These are phyloP conservation scores for Aureoboletus auriporus DNA, from an alignment of 768 basidiomycete species.

Conservation along the genomic window DNA sequence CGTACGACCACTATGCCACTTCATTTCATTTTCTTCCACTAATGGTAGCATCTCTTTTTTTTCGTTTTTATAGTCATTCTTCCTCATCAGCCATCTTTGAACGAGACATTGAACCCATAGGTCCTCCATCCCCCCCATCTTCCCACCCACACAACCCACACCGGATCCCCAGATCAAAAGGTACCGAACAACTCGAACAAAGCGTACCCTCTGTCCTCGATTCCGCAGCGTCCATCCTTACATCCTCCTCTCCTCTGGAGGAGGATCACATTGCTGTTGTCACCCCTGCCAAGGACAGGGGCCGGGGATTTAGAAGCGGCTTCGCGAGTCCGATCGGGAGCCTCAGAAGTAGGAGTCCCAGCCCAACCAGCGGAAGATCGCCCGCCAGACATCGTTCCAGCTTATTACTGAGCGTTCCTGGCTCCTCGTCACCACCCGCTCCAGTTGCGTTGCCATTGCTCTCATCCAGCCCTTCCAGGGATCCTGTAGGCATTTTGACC, in stretches of 20 bases:
- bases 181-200: constrained; percentile 70
- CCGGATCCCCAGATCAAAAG: constrained; percentile 66
- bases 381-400: constrained; percentile 37
- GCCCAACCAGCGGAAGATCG: constrained; percentile 44
- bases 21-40: background rate
- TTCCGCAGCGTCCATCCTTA: constrained; percentile 71
- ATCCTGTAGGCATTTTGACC: constrained; percentile 15
- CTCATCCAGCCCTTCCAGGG: constrained; percentile 26
- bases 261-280: constrained; percentile 61
- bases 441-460: constrained; percentile 21
- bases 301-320: constrained; percentile 41
- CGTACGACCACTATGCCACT: constrained; percentile 42
- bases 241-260: constrained; percentile 41
- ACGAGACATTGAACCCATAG: constrained; percentile 75
- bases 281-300: constrained; percentile 43
- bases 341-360: constrained; percentile 63
- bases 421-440: constrained; percentile 22
- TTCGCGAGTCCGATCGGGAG: constrained; percentile 63
- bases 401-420: constrained; percentile 48
- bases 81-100: constrained; percentile 91
- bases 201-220: constrained; percentile 85
- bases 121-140: constrained; percentile 35
- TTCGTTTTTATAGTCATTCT: constrained; percentile 41
- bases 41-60: constrained; percentile 6
- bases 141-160: constrained; percentile 57